A percentile compares a stretch with the other conserved stretches of the same genome.
Conservation (phyloP, 345 rosid genomes). For the Eucalyptus marginata region DNA sequence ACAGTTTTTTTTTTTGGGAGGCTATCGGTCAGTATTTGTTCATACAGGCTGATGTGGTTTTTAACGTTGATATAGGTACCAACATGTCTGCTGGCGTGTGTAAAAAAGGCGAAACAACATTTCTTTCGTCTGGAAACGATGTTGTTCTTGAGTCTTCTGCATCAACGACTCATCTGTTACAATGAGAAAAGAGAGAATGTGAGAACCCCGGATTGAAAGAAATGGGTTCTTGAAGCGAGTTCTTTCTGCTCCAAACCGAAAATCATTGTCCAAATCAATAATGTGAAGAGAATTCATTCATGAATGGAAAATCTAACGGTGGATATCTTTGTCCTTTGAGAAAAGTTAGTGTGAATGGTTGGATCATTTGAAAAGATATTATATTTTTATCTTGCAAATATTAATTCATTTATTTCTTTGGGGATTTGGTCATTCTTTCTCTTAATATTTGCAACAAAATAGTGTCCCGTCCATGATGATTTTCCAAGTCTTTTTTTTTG, state of each 20-base stretch:
- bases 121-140: neutral
- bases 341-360: neutral
- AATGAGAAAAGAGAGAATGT: neutral
- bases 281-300: neutral
- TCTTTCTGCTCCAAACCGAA: neutral
- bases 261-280: neutral
- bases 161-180: neutral
- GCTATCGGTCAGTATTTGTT: neutral
- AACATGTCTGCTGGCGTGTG: neutral
- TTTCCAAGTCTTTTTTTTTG: neutral
- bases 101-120: neutral
- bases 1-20: neutral
- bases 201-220: neutral
- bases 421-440: neutral
- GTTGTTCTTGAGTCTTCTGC: neutral
- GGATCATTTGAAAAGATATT: neutral
- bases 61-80: neutral
- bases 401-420: neutral
- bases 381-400: neutral
- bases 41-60: neutral
- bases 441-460: neutral
- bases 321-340: neutral
- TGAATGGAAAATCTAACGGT: neutral
- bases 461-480: neutral
- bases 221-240: neutral